Evolutionary conservation across 1,284 basidiomycete genomes (phyloP), one percentile per base, ranked within the genome.

Genomic region (Mycena sp.): DNA sequence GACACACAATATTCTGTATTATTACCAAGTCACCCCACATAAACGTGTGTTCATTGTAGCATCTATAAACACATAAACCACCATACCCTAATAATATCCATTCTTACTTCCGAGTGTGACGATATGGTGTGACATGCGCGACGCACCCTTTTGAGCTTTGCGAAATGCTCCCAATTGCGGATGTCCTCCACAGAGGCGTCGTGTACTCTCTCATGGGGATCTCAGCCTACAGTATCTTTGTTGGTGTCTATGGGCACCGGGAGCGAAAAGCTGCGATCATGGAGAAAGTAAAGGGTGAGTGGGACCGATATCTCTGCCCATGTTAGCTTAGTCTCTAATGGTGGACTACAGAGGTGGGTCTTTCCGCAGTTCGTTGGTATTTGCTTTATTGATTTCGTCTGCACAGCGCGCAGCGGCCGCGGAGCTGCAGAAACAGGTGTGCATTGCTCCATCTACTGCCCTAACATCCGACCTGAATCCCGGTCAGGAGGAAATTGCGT

Each of bases 181-280:
- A 70, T 37, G 54, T 68, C 44, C 44, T 73, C 25, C 72, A 73
- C 29, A 60, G 69, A 51, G 59, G 63, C 5, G 63, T 71, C 21
- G 68, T 70, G 30, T 71, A 71, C 32, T 67, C 67, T 19, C 64
- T 72, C 19, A 43, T 71, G 12, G 72, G 70, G 16, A 52, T 72
- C 14, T 67, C 67, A 19, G 67, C 56, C 2, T 71, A 65, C 64
- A 66, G 65, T 32, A 58, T 70, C 16, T 63, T 64, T n/a, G 66
- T 72, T 6, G 66, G 65, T 28, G 65, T 71, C 4, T 55, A 63
- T 44, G 68, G 71, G 2, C 60, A 71, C 48, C 63, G 50, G 2
- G 64, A 61, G 7, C 63, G 67, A 35, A 68, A 58, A 44, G 70
- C 56, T 21, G 57, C 61, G 12, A 35, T 64, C 23, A 45, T 64